These are phyloP conservation scores for Spizellomyces sp. DNA, from an alignment of 192 early-diverging fungal genomes.

Conservation along the genomic window DNA sequence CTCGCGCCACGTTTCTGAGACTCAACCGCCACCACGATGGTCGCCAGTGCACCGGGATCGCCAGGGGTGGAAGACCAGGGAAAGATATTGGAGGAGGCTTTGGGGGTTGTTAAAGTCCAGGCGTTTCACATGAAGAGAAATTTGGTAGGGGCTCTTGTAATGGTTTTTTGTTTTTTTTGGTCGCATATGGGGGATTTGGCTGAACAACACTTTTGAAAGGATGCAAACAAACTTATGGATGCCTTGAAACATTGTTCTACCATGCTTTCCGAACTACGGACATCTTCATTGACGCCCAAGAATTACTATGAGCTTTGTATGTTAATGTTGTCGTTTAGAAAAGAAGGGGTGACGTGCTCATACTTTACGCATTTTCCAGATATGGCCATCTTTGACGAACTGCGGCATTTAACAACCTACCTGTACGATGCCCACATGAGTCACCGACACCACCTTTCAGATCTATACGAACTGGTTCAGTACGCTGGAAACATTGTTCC, in stretches of 20 bases:
- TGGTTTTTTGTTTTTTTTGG: not conserved
- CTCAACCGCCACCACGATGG: constrained; percentile 15
- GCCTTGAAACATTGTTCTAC: constrained; percentile 98
- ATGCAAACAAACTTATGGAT: constrained; percentile 91
- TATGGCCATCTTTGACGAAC: constrained; percentile 97
- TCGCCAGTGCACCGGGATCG: constrained; percentile 8
- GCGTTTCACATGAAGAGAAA: constrained; percentile 94
- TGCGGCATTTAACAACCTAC: constrained; percentile 89
- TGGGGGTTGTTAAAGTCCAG: constrained; percentile 91
- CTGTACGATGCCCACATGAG: constrained; percentile 88
- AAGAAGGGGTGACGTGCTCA: not conserved
- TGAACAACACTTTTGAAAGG: constrained; percentile 41
- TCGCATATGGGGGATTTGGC: not conserved
- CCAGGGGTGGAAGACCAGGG: constrained; percentile 67
- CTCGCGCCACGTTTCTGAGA: too few species aligned
- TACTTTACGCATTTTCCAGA: constrained; percentile 49
- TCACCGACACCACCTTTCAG: constrained; percentile 72
- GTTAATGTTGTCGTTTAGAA: constrained; percentile 25
- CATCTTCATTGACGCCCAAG: constrained; percentile 92
- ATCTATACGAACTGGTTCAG: constrained; percentile 97
- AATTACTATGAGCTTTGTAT: constrained; percentile 99
- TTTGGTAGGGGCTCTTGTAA: constrained; percentile 61
- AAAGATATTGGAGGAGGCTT: constrained; percentile 89
- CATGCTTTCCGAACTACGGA: constrained; percentile 95
- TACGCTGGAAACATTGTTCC: constrained; percentile 99